Evolutionary conservation across 805 yeast genomes (phyloP).

Genomic region (Kuraishia molischiana): DNA sequence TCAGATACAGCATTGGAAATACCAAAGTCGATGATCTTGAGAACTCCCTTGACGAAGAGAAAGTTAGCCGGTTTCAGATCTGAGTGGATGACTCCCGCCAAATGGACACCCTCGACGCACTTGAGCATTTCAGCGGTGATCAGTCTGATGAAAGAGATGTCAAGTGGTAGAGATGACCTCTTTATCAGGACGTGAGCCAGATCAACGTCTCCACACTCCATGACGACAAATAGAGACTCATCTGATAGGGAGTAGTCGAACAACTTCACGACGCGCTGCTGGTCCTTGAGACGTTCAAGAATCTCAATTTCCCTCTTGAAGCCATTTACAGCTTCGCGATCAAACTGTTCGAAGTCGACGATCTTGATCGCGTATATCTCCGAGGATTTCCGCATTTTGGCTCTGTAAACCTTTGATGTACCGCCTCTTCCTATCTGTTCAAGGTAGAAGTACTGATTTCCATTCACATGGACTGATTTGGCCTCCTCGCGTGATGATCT

Average conservation of each 20-base stretch:
- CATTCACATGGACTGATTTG: conserved; percentile 33
- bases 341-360: conserved; percentile 75
- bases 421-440: conserved; percentile 89
- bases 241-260: conserved; percentile 63
- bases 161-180: conserved; percentile 41
- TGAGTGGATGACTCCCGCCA: conserved; percentile 60
- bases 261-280: conserved; percentile 69
- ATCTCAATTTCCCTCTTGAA: conserved; percentile 88
- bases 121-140: conserved; percentile 69
- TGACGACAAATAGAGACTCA: conserved; percentile 59
- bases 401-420: conserved; percentile 82
- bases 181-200: conserved; percentile 69
- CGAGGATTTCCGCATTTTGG: conserved; percentile 38
- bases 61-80: conserved; percentile 56
- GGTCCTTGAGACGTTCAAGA: conserved; percentile 44
- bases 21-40: conserved; percentile 92
- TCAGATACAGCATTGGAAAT: conserved; percentile 92
- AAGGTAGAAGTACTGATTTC: conserved; percentile 55
- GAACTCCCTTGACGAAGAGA: conserved; percentile 69
- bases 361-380: conserved; percentile 70
- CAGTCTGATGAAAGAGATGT: conserved; percentile 67
- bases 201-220: conserved; percentile 95
- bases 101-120: conserved; percentile 85
- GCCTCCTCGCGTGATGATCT: not conserved
- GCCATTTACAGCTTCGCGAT: conserved; percentile 60